Conservation (phyloP, 768 basidiomycete genomes). For the Boletus pseudo-olivaceus region DNA sequence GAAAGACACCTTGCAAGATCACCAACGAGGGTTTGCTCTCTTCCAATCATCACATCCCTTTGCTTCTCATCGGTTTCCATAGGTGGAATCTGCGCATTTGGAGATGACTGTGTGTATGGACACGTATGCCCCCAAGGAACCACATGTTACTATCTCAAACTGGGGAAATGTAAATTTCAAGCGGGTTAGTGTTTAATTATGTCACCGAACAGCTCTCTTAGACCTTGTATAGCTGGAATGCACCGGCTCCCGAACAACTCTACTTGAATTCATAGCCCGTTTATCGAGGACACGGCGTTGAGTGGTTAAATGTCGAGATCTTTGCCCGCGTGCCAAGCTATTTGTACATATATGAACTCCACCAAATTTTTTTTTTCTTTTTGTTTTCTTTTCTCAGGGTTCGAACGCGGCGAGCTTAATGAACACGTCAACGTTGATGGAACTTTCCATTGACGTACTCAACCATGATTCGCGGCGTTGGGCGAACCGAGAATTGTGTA, state of each 20-base stretch:
- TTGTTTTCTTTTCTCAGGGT: slow-evolving; percentile 24
- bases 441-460: slow-evolving; percentile 34
- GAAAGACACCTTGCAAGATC: slow-evolving; percentile 58
- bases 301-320: slow-evolving; percentile 6
- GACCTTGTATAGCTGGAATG: slow-evolving; percentile 37
- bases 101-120: slow-evolving; percentile 51
- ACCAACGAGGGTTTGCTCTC: slow-evolving; percentile 49
- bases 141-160: slow-evolving; percentile 50
- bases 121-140: slow-evolving; percentile 42
- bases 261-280: slow-evolving; percentile 17
- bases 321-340: slow-evolving; percentile 13
- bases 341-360: slow-evolving; percentile 36
- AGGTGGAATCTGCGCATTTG: slow-evolving; percentile 59
- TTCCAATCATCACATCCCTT: not conserved
- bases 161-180: slow-evolving; percentile 58
- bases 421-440: slow-evolving; percentile 33
- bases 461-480: slow-evolving; percentile 26
- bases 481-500: slow-evolving; percentile 20
- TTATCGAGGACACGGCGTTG: slow-evolving; percentile 8
- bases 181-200: slow-evolving; percentile 43
- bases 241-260: slow-evolving; percentile 27
- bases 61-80: slow-evolving; percentile 3
- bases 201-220: slow-evolving; percentile 7
- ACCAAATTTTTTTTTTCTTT: slow-evolving; percentile 13
- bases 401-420: slow-evolving; percentile 21